These are phyloP conservation scores for Tetraselmis chui DNA, from an alignment of 139 green algal species.

Conservation along the genomic window DNA sequence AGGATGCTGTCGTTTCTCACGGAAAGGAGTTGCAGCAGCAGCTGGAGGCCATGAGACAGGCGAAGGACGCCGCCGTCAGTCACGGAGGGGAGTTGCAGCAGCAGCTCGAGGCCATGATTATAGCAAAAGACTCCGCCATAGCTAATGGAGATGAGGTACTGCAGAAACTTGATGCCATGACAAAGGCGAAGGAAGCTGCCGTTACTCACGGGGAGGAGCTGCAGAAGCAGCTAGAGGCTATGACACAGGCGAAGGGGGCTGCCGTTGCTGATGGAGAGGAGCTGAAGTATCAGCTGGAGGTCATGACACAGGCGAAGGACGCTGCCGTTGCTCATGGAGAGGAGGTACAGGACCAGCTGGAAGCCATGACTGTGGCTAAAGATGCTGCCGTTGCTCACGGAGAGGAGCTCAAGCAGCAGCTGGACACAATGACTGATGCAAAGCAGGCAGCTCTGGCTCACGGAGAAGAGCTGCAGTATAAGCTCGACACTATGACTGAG, in stretches of 20 bases:
- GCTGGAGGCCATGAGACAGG: background rate
- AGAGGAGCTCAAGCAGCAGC: background rate
- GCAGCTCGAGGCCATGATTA: background rate
- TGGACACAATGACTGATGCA: background rate
- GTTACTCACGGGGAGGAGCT: background rate
- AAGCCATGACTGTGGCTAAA: background rate
- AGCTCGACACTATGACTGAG: background rate
- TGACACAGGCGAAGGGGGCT: background rate
- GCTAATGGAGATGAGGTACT: background rate
- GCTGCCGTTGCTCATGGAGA: background rate
- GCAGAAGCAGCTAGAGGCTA: background rate
- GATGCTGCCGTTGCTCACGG: background rate
- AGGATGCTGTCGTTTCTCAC: background rate
- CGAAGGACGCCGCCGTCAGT: background rate
- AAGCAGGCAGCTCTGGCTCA: background rate
- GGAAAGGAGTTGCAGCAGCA: background rate
- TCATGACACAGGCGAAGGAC: background rate
- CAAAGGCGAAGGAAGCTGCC: background rate
- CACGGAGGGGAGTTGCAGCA: background rate
- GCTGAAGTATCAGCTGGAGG: background rate
- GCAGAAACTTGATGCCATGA: background rate
- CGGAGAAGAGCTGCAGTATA: background rate
- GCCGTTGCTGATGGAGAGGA: background rate
- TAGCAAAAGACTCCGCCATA: background rate
- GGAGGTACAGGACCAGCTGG: background rate